Base-by-base conservation (phyloP, 1,284 basidiomycete species). In the Boletus sp. region DNA sequence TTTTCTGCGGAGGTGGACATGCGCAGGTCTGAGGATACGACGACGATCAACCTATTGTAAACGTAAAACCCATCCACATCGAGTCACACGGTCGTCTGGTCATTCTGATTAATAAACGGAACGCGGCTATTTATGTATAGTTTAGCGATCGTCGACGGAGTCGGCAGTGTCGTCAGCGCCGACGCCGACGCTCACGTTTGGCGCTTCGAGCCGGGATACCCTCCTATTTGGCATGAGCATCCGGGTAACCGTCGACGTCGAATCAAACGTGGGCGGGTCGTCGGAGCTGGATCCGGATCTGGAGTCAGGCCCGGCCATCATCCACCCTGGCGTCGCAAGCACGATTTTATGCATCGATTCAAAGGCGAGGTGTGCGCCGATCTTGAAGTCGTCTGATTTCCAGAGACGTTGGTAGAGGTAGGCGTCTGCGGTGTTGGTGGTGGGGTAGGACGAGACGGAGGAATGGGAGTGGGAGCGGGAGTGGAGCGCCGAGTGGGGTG, bases 371-470 rank as follows among this genome's bases (percentile, higher is more conserved):
- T 67, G 59, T 0, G 69, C 70, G 9, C 81, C 79, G n/a, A 82
- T 58, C 56, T 78, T 81, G 60, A 82, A 77, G n/a, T 66, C 60
- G 56, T 83, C 80, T 14, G 69, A 69, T 60, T 80, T 80, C 73
- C 74, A 82, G 55, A 83, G 67, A 14, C 81, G 76, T 54, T 82
- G 80, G 58, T 77, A 82, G 46, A 79, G 64, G 55, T 73, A 74
- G 2, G 76, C 72, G 42, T 74, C 70, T 52, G 70, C 64, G 58
- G 17, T 70, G 55, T 70, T 66, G 58, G 12, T 71, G 55, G 69
- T 66, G 61, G 17, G 58, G 57, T 7, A 59, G 46, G n/a, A n/a
- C n/a, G 8, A 8, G 19, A 5, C 13, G 30, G 7, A 14, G 25
- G 25, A 16, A 4, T n/a, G 14, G 2, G 36, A 38, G 10, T n/a